Evolutionary conservation across 768 basidiomycete species (phyloP).

Genomic region (Boletus speciosus): DNA sequence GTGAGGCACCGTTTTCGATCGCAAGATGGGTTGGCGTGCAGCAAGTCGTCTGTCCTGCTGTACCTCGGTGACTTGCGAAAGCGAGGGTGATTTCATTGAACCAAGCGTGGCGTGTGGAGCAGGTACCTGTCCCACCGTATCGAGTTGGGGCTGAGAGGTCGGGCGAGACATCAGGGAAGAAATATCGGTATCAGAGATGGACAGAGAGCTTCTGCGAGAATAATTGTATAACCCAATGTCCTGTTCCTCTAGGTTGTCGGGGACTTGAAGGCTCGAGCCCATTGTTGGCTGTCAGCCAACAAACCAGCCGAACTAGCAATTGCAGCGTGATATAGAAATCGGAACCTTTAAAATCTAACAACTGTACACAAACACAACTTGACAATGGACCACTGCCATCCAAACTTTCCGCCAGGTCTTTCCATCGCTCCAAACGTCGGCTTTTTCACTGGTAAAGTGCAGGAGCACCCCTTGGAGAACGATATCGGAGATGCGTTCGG

Average conservation of each 20-base stretch:
- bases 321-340: not conserved
- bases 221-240: constrained; percentile 27
- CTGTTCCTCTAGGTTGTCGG: constrained; percentile 24
- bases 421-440: constrained; percentile 35
- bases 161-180: constrained; percentile 18
- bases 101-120: not conserved
- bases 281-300: constrained; percentile 2
- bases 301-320: not conserved
- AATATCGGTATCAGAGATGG: constrained; percentile 24
- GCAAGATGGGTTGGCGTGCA: constrained; percentile 30
- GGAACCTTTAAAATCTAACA: constrained; percentile 6
- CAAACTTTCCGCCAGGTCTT: constrained; percentile 46
- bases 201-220: constrained; percentile 24
- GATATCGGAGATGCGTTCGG: constrained; percentile 23
- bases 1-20: constrained; percentile 47
- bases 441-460: not conserved
- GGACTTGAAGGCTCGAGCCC: constrained; percentile 9
- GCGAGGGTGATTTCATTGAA: constrained; percentile 34
- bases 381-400: constrained; percentile 16
- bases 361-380: constrained; percentile 6
- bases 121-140: not conserved
- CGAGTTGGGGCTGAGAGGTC: constrained; percentile 14
- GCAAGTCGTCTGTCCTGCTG: constrained; percentile 11
- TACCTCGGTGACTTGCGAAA: constrained; percentile 27
- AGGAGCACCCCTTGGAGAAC: not conserved